Base-by-base conservation (phyloP, 192 early-diverging fungal species). In the Backusella australiensis region DNA sequence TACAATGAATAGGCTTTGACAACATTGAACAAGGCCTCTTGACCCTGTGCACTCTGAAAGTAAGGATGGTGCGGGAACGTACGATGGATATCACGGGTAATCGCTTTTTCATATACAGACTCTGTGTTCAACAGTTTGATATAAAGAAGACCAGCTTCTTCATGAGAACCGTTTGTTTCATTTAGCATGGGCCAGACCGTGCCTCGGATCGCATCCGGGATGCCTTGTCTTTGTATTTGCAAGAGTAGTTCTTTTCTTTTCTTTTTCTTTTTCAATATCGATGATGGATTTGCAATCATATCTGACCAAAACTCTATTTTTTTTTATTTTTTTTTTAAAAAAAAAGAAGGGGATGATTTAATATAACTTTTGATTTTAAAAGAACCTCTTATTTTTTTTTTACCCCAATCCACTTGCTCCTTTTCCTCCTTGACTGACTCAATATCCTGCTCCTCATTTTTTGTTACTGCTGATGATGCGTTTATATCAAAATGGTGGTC, bases 1-100 rank as follows among this genome's bases (percentile, higher is more conserved):
- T 94, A 99, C 53, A 97, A 67, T 12, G 91, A 89, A 78, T 99
- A 98, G 2, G 96, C 96, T 73, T 97, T 96, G 34, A 96, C 87
- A 12, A 98, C 94, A 78, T 94, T 92, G 80, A 92, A 96, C 73
- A 99, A 80, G 3, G 89, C 88, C 80, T 96, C 93, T 75, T 97
- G 96, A 4, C 95, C 96, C 68, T 86, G 78, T 8, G 84, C 76
- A 42, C 94, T 91, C 72, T 88, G 82, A 80, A 99, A 99, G 73
- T 93, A 95, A 53, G 92, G 90, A 74, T 94, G 92, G 52, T 90
- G 89, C 0, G 96, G 97, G 85, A 98, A 98, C 19, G 98, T 99
- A 36, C 98, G 89, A 71, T 90, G 90, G 59, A 99, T 82, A 82
- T 99, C 98, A 39, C 95, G 88, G 32, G 86, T 83, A 59, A 99